Evolutionary conservation across 73 alveolate species (phyloP).

Genomic region (Uronychia binucleata): DNA sequence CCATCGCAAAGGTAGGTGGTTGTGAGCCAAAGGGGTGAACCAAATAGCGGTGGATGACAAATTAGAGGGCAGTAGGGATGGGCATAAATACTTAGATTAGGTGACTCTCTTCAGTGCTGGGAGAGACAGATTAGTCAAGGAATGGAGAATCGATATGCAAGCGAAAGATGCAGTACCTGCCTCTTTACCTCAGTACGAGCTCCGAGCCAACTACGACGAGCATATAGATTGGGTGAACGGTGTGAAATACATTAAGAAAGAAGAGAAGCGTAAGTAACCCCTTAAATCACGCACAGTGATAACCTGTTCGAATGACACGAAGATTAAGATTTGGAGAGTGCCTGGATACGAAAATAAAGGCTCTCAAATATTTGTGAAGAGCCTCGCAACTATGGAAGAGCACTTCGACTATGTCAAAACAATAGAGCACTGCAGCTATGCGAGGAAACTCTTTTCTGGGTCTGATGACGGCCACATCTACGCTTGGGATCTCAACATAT

Average conservation of each 20-base stretch:
- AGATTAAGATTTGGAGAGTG: background rate
- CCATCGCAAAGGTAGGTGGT: background rate
- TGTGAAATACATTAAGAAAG: background rate
- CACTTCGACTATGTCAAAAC: background rate
- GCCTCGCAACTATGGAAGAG: background rate
- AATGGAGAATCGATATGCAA: background rate
- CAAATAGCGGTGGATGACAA: background rate
- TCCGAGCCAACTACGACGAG: background rate
- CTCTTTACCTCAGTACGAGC: background rate
- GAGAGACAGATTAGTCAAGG: background rate
- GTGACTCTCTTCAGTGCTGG: background rate
- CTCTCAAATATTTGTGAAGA: background rate
- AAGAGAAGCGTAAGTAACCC: background rate
- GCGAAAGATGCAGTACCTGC: background rate
- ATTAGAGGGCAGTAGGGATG: background rate
- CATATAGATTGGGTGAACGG: background rate
- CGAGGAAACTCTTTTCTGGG: background rate
- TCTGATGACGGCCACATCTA: background rate
- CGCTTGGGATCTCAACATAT: background rate
- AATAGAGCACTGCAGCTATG: background rate
- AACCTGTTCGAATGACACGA: background rate
- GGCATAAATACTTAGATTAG: background rate
- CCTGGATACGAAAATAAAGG: background rate
- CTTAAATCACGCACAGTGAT: background rate
- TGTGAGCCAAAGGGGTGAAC: background rate